Evolutionary conservation across 768 basidiomycete genomes (phyloP).

Genomic region (Imleria badia): DNA sequence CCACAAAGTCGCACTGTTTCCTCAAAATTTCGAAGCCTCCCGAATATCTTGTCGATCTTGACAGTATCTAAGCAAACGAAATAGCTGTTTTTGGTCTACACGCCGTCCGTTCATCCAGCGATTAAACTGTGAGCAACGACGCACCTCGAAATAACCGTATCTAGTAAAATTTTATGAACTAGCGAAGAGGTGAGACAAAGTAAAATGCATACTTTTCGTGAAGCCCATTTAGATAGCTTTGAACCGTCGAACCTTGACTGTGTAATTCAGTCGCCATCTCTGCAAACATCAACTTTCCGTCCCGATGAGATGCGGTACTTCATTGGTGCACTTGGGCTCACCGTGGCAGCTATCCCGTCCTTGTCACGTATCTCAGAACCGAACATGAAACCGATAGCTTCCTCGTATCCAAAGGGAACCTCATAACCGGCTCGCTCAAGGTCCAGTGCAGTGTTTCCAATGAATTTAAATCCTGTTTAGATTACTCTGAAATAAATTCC

Average conservation of each 20-base stretch:
- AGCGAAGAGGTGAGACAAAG: neutral
- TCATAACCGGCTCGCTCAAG: slow-evolving; percentile 66
- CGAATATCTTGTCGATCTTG: slow-evolving; percentile 70
- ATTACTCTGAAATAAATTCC: neutral
- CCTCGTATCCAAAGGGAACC: slow-evolving; percentile 84
- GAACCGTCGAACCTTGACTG: slow-evolving; percentile 51
- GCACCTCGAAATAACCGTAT: slow-evolving; percentile 77
- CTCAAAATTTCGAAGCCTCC: slow-evolving; percentile 58
- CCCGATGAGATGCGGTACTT: neutral
- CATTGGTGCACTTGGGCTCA: slow-evolving; percentile 27
- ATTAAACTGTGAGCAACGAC: neutral
- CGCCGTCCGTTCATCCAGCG: neutral
- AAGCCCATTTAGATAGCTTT: slow-evolving; percentile 57
- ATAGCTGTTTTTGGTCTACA: slow-evolving; percentile 78
- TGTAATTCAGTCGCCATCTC: slow-evolving; percentile 59
- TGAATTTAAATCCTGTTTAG: slow-evolving; percentile 80
- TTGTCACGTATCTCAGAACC: slow-evolving; percentile 79
- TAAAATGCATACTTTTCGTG: slow-evolving; percentile 51
- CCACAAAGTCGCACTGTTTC: slow-evolving; percentile 31
- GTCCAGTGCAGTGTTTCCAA: slow-evolving; percentile 77
- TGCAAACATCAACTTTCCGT: slow-evolving; percentile 59
- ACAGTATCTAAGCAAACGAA: slow-evolving; percentile 69
- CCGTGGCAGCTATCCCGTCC: slow-evolving; percentile 83
- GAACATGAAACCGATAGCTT: slow-evolving; percentile 92
- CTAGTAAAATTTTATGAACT: slow-evolving; percentile 33